Percentiles rank a stretch among this genome's conserved stretches.
Conservation (phyloP, 2,329 filamentous ascomycete genomes). For the Aureobasidium leucospermi region DNA sequence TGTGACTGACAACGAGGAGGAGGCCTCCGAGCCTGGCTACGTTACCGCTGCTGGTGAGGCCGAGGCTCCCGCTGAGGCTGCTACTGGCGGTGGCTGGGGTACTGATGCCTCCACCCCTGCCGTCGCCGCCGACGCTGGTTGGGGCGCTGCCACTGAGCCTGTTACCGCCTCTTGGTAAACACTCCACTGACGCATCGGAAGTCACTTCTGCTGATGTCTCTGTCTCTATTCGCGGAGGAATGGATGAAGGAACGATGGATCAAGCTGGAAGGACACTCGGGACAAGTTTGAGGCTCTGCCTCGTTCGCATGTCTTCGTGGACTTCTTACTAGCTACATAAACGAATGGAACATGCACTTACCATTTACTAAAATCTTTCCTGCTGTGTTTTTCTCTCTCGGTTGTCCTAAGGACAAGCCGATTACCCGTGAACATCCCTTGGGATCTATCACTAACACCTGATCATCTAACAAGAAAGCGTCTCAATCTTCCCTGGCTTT, state of each 20-base stretch:
- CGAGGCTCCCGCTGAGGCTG: slow-evolving; percentile 7
- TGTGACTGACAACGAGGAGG: slow-evolving; percentile 35
- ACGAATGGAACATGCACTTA: background rate
- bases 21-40: slow-evolving; percentile 14
- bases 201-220: no score
- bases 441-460: no score
- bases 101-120: slow-evolving; percentile 12
- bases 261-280: background rate
- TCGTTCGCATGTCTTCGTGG: background rate
- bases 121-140: background rate
- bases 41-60: slow-evolving; percentile 17
- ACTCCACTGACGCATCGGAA: no score
- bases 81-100: slow-evolving; percentile 18
- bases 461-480: no score
- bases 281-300: background rate
- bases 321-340: background rate
- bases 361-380: background rate
- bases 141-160: background rate
- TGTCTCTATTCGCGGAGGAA: no score
- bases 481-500: no score
- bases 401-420: no score
- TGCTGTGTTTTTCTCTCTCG: background rate
- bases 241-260: no score
- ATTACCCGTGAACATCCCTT: no score
- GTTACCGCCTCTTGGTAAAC: background rate